Evolutionary conservation across 192 early-diverging fungal species (phyloP).

Genomic region (Coemansia furcata): DNA sequence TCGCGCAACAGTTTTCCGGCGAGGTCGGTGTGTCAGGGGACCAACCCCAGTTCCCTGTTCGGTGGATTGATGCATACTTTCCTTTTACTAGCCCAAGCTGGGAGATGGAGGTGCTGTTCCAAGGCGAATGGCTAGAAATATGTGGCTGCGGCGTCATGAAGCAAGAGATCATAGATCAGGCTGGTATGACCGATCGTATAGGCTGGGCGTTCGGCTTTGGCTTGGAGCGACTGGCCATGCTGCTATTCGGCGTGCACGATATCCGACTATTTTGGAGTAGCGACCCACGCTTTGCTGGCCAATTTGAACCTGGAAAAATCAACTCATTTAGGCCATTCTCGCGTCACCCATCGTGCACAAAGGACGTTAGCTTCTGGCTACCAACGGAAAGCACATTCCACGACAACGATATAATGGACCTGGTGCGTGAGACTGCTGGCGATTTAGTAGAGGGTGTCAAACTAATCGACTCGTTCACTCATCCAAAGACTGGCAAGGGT

Average conservation of each 20-base stretch:
- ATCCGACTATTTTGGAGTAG: conserved; percentile 95
- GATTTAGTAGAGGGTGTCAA: conserved; percentile 89
- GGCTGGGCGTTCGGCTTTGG: conserved; percentile 99
- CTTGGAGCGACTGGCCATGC: conserved; percentile 93
- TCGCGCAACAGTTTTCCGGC: conserved; percentile 13
- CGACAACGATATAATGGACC: conserved; percentile 92
- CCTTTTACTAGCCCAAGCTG: conserved; percentile 96
- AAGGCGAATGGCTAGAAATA: conserved; percentile 93
- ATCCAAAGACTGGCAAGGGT: conserved; percentile 78
- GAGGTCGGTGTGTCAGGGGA: background rate
- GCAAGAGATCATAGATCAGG: conserved; percentile 75
- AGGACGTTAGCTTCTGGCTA: conserved; percentile 95
- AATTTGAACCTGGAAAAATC: conserved; percentile 73
- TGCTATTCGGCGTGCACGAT: conserved; percentile 92
- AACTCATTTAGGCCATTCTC: conserved; percentile 83
- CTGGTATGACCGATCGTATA: conserved; percentile 68
- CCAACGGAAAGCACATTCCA: conserved; percentile 61
- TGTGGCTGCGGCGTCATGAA: conserved; percentile 90
- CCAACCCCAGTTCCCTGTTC: conserved; percentile 63
- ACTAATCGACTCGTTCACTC: conserved; percentile 85
- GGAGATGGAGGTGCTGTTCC: conserved; percentile 95
- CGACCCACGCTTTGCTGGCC: conserved; percentile 80
- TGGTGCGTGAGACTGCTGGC: conserved; percentile 87
- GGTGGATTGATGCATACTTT: conserved; percentile 94
- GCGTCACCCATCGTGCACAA: conserved; percentile 87